Conservation (phyloP, 495 filamentous ascomycete genomes). For the Penicillium steckii region DNA sequence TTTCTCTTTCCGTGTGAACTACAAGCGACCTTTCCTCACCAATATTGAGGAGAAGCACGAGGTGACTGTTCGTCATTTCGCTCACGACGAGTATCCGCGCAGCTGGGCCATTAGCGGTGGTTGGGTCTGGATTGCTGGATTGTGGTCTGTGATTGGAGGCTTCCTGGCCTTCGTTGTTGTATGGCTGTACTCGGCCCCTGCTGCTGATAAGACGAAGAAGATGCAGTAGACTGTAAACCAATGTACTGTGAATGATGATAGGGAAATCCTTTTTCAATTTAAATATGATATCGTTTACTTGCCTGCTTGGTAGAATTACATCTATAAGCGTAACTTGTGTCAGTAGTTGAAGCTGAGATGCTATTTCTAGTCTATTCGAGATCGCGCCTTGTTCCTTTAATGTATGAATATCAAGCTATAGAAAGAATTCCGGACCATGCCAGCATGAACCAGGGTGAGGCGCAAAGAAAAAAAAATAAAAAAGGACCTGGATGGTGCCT, state of each 20-base stretch:
- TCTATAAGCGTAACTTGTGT: background rate
- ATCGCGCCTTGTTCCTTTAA: constrained; percentile 4
- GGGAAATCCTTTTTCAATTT: constrained; percentile 10
- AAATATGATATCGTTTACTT: constrained; percentile 3
- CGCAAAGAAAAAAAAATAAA: constrained; percentile 7
- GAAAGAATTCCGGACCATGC: constrained; percentile 29
- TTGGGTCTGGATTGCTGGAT: constrained; percentile 94
- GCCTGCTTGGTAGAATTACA: background rate
- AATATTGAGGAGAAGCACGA: constrained; percentile 92
- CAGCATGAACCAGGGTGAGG: constrained; percentile 21
- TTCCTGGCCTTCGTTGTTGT: constrained; percentile 82
- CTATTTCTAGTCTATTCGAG: constrained; percentile 2
- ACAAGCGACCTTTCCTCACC: constrained; percentile 89
- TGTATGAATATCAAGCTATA: constrained; percentile 4
- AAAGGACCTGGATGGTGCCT: constrained; percentile 5
- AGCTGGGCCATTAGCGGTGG: constrained; percentile 86
- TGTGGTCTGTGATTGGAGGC: constrained; percentile 77
- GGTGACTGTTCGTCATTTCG: constrained; percentile 91
- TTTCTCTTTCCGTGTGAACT: constrained; percentile 94
- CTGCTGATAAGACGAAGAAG: constrained; percentile 58
- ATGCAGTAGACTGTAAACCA: constrained; percentile 54
- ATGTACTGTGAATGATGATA: constrained; percentile 20
- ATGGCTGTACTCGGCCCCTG: constrained; percentile 85
- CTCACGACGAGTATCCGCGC: constrained; percentile 93
- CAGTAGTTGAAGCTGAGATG: background rate